These are phyloP conservation scores for Harrya chromipes DNA, from an alignment of 768 basidiomycete species.

Conservation along the genomic window DNA sequence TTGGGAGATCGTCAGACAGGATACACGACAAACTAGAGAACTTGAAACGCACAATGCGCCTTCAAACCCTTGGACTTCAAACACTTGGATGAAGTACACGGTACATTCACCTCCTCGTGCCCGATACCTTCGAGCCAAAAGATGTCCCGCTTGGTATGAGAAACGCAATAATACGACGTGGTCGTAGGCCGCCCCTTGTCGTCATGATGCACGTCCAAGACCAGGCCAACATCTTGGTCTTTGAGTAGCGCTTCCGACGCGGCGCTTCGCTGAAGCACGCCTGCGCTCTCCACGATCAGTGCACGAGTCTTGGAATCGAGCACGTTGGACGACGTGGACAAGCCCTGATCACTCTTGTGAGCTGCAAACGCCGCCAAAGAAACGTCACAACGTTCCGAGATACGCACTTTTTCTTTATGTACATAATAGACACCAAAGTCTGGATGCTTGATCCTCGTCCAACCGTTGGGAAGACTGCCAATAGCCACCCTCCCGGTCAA, in stretches of 20 bases:
- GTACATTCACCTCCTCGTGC: slow-evolving; percentile 17
- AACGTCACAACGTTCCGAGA: neutral
- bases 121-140: slow-evolving; percentile 29
- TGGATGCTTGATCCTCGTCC: slow-evolving; percentile 29
- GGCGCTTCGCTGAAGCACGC: slow-evolving; percentile 1
- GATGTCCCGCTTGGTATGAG: slow-evolving; percentile 25
- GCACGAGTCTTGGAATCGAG: slow-evolving; percentile 1
- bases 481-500: slow-evolving; percentile 2
- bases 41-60: slow-evolving; percentile 23
- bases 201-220: slow-evolving; percentile 12
- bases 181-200: neutral
- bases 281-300: slow-evolving; percentile 13
- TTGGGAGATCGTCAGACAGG: slow-evolving; percentile 7
- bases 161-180: slow-evolving; percentile 27
- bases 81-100: slow-evolving; percentile 25
- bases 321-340: slow-evolving; percentile 14
- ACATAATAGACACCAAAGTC: slow-evolving; percentile 34
- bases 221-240: slow-evolving; percentile 13
- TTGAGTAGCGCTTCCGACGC: slow-evolving; percentile 7
- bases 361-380: neutral
- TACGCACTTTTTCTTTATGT: slow-evolving; percentile 29
- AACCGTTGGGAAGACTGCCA: slow-evolving; percentile 19
- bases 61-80: slow-evolving; percentile 1
- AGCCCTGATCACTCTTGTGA: slow-evolving; percentile 1
- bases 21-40: neutral